These are phyloP conservation scores for Pleurotus tuoliensis DNA, from an alignment of 768 basidiomycete genomes.

Conservation along the genomic window DNA sequence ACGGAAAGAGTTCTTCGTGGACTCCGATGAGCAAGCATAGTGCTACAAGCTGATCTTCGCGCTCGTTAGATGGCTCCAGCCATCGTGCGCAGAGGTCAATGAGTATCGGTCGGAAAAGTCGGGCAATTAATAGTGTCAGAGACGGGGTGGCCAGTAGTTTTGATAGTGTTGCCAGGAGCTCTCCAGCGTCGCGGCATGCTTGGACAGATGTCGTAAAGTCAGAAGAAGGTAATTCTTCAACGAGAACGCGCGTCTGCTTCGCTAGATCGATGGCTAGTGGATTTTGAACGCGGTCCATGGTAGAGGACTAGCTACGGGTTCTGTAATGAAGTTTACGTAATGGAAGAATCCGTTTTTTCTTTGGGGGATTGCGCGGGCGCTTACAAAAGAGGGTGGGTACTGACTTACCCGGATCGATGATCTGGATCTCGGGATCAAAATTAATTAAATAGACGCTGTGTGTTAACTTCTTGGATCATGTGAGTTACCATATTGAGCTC, in stretches of 20 bases:
- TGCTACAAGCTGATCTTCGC: slow-evolving; percentile 52
- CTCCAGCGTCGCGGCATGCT: slow-evolving; percentile 31
- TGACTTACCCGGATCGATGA: no score
- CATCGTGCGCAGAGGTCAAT: slow-evolving; percentile 80
- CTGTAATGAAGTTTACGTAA: no score
- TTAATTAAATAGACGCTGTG: no score
- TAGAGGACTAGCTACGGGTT: neutral
- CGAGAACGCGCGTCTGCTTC: slow-evolving; percentile 46
- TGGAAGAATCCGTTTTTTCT: no score
- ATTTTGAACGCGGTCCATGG: slow-evolving; percentile 35
- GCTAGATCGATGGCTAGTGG: slow-evolving; percentile 57
- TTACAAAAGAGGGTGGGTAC: no score
- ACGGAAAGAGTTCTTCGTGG: slow-evolving; percentile 74
- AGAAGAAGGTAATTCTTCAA: slow-evolving; percentile 41
- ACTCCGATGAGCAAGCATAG: slow-evolving; percentile 62
- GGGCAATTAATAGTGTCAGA: slow-evolving; percentile 60
- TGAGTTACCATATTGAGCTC: no score
- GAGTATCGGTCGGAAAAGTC: slow-evolving; percentile 70
- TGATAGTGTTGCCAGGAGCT: slow-evolving; percentile 56
- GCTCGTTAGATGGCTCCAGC: slow-evolving; percentile 51
- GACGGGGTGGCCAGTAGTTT: slow-evolving; percentile 55
- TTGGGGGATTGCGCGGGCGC: no score
- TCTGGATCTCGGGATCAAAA: no score
- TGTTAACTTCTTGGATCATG: no score
- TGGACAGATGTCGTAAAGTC: slow-evolving; percentile 33